Evolutionary conservation across 2,329 filamentous ascomycete species (phyloP), one percentile per base, ranked within the genome.

Genomic region (Gaeumannomyces sp.): DNA sequence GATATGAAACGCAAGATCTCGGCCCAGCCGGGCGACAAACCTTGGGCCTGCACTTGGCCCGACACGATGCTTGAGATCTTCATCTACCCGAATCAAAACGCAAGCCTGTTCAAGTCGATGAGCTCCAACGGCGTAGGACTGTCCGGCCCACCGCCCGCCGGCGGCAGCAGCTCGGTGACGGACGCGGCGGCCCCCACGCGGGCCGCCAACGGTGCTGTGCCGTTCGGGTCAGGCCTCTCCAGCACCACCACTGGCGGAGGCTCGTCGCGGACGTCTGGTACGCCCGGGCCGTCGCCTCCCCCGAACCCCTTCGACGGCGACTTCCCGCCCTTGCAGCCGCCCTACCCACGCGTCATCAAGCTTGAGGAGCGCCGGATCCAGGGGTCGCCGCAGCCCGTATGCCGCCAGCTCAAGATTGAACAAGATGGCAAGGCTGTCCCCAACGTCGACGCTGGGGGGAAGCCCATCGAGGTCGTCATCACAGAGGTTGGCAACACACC

Each of bases 41-140:
- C 82, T 1, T 87, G 85, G 85, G 77, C 87, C 28, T 87, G 85
- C 70, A 81, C 76, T 2, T 87, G 85, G 84, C 81, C 83, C 2
- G 76, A 79, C 33, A 85, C 83, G 0, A 76, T 79, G 3, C 75
- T 87, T 6, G 83, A 87, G 63, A 73, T 85, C 4, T 85, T 85
- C 68, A 82, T 87, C 57, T 87, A 85, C 67, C 78, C 83, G 1
- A 74, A 76, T 29, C 81, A 85, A 68, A 84, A 82, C 69, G 78
- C 76, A 64, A 83, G 79, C 68, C 72, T 73, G 10, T 69, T 62
- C 64, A 67, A 60, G 13, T 62, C 67, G 63, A 64, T 31, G 57
- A 27, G 19, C 45, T 63, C 61, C 38, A 60, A n/a, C 59, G 59
- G 33, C n/a, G 63, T 61, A 28, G 22, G 53, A 33, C 45, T 53